These are phyloP conservation scores for Pezicula neosporulosa DNA, from an alignment of 2,329 filamentous ascomycete genomes.

Conservation along the genomic window DNA sequence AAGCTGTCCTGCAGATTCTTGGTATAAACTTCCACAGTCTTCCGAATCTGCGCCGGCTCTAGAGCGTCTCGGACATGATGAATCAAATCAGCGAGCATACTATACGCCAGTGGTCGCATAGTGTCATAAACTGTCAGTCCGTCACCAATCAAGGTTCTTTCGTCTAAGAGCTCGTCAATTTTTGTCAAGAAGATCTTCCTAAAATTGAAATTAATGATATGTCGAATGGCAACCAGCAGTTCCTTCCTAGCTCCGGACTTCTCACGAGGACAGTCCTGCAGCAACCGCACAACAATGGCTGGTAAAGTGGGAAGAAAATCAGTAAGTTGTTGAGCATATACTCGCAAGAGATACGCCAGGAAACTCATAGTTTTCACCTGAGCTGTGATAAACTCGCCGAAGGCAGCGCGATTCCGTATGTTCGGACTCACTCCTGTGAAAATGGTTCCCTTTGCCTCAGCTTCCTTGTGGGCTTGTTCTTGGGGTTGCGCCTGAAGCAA, in stretches of 20 bases:
- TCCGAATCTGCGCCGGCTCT: constrained; percentile 84
- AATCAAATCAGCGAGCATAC: constrained; percentile 96
- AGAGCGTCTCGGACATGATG: constrained; percentile 94
- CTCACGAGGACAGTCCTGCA: constrained; percentile 92
- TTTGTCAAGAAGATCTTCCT: constrained; percentile 90
- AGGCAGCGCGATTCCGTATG: constrained; percentile 90
- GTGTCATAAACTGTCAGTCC: constrained; percentile 96
- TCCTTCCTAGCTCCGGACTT: constrained; percentile 94
- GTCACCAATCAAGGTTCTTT: constrained; percentile 91
- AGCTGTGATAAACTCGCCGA: constrained; percentile 95
- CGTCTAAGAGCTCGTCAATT: constrained; percentile 92
- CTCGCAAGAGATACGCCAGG: constrained; percentile 83
- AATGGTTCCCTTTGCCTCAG: constrained; percentile 71
- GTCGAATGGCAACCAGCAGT: constrained; percentile 89
- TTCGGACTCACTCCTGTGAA: constrained; percentile 92
- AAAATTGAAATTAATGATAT: constrained; percentile 99
- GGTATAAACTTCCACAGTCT: constrained; percentile 96
- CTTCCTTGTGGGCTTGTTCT: constrained; percentile 85
- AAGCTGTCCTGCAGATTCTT: constrained; percentile 94
- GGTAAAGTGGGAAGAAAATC: constrained; percentile 87
- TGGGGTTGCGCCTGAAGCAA: constrained; percentile 89
- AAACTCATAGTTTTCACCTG: constrained; percentile 99
- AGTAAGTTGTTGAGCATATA: constrained; percentile 80
- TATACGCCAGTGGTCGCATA: constrained; percentile 92
- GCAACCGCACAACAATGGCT: constrained; percentile 81